Percentiles rank a stretch among this genome's conserved stretches.
These are phyloP conservation scores for Rhodotorula graminis DNA, from an alignment of 768 basidiomycete species.

Conservation along the genomic window DNA sequence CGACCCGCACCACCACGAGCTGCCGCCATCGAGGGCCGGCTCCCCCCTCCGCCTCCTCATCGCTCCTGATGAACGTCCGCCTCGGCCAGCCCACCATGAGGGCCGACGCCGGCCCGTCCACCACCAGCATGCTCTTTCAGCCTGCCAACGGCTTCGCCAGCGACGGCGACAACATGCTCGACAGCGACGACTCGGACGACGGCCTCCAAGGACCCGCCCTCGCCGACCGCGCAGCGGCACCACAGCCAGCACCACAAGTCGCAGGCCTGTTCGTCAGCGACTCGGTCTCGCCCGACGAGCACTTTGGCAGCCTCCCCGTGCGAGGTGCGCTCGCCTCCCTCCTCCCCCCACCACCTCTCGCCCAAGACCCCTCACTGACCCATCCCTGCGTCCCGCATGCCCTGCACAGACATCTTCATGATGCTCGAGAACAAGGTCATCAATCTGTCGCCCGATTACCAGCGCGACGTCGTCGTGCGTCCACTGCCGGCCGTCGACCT, in stretches of 20 bases:
- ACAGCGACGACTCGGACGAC: background rate
- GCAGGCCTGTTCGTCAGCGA: background rate
- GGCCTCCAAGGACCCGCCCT: background rate
- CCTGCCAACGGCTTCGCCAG: background rate
- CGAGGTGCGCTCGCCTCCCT: background rate
- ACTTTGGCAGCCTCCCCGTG: constrained; percentile 12
- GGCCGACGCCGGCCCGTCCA: background rate
- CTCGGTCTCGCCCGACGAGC: constrained; percentile 4
- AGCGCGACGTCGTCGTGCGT: constrained; percentile 21
- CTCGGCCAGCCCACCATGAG: too few species aligned
- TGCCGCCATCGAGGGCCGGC: too few species aligned
- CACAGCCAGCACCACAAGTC: background rate
- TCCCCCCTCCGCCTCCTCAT: too few species aligned
- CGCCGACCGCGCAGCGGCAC: too few species aligned
- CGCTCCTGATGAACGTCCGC: too few species aligned
- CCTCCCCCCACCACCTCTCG: background rate
- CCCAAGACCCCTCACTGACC: too few species aligned
- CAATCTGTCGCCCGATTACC: constrained; percentile 21
- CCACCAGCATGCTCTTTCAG: background rate
- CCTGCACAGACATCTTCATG: background rate
- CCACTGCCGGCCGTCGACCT: background rate
- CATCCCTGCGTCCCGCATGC: background rate
- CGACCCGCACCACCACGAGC: too few species aligned
- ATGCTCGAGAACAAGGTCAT: constrained; percentile 5
- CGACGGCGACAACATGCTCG: background rate